Evolutionary conservation across 1,284 basidiomycete species (phyloP), one percentile per base, ranked within the genome.

Genomic region (Earliella scabrosa): DNA sequence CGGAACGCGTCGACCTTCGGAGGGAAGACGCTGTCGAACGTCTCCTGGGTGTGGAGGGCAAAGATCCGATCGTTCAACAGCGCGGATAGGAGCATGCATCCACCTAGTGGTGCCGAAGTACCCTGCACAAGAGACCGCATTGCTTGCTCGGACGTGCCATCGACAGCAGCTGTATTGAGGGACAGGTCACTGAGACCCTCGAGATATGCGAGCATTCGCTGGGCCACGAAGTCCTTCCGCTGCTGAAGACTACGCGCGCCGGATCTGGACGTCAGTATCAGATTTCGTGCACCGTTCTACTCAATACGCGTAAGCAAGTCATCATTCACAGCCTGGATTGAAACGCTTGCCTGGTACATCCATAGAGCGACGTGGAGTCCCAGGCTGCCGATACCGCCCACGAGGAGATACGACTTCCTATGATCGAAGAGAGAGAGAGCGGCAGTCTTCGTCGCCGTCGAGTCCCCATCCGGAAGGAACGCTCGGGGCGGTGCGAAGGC

Each of bases 251-350:
- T 66, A 14, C 62, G 52, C 18, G 52, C 39, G 2, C 76, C 77
- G 1, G 70, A 68, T 4, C 76, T 71, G 1, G 76, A 78, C 0
- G 77, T 77, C 2, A 77, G 55, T 11, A 75, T 56, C 14, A 79
- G 70, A 31, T 70, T 52, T 3, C 71, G 63, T 7, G 75, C 77
- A 29, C 77, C 77, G 20, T 70, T 62, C 77, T 79, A 35, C 13
- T 24, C 23, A 53, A 36, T 24, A 20, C n/a, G n/a, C n/a, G n/a
- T n/a, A n/a, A n/a, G n/a, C n/a, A n/a, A n/a, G n/a, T n/a, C n/a
- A n/a, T n/a, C n/a, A n/a, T n/a, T n/a, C n/a, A n/a, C n/a, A n/a
- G n/a, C n/a, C n/a, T n/a, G n/a, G n/a, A n/a, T n/a, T n/a, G 6
- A 43, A 7, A 29, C 5, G 24, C 57, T 46, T 49, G 75, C 77